phyloP scores from a whole-genome alignment of 2,329 filamentous ascomycete species.

The Akanthomyces lecanii region DNA sequence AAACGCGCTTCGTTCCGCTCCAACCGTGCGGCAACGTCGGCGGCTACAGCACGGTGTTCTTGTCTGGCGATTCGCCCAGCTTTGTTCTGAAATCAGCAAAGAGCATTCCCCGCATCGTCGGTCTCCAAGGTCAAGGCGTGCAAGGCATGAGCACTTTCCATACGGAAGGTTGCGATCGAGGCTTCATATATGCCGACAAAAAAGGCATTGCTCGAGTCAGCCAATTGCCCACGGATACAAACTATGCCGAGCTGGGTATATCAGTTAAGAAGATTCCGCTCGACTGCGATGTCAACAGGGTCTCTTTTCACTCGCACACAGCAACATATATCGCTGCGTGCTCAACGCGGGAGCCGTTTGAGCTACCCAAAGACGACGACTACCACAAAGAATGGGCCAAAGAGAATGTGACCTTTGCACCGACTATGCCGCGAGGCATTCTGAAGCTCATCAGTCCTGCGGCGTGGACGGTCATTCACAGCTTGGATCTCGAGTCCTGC shows the following conservation, averaged over 20 bases:
- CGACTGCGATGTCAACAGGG: conserved; percentile 63
- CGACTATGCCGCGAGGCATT: conserved; percentile 65
- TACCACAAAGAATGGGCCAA: conserved; percentile 75
- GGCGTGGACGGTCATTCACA: conserved; percentile 76
- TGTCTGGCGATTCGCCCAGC: conserved; percentile 73
- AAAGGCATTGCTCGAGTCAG: conserved; percentile 70
- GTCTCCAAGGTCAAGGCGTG: conserved; percentile 64
- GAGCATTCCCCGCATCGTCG: conserved; percentile 69
- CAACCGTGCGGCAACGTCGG: conserved; percentile 60
- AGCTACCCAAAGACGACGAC: conserved; percentile 81
- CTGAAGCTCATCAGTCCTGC: conserved; percentile 75
- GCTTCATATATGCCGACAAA: conserved; percentile 77
- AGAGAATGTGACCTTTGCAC: conserved; percentile 62
- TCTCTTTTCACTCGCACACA: conserved; percentile 73
- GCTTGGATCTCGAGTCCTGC: conserved; percentile 64
- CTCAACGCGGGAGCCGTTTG: conserved; percentile 64
- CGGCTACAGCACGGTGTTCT: conserved; percentile 76
- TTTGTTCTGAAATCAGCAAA: conserved; percentile 81
- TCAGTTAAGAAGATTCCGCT: conserved; percentile 68
- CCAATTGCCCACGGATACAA: conserved; percentile 62
- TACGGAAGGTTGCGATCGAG: conserved; percentile 70
- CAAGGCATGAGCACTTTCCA: conserved; percentile 72
- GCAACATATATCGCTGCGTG: conserved; percentile 75
- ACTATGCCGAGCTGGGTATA: conserved; percentile 72
- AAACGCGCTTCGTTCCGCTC: conserved; percentile 48